Evolutionary conservation across 2,329 filamentous ascomycete species (phyloP), one percentile per base, ranked within the genome.

Genomic region (Emericellopsis cladophorae): DNA sequence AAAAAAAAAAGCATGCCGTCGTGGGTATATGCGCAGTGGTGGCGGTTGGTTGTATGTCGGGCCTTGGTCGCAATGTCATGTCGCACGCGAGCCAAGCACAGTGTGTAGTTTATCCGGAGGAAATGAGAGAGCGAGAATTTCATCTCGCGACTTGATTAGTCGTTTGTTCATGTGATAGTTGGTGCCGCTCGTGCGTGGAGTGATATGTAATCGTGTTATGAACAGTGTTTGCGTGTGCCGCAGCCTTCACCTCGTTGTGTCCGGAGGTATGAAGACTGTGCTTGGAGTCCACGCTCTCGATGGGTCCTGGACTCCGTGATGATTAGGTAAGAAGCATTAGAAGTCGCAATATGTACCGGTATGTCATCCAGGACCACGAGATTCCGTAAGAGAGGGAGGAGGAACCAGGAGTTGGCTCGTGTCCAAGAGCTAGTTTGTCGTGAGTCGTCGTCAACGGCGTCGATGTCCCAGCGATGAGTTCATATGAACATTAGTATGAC

Each of bases 401-500:
- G 12, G 9, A 7, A 29, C 26, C 8, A 9, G 12, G 4, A 29
- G 26, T 12, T 29, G 26, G 26, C 26, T 29, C 26, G 26, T 9
- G 26, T 12, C 12, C 12, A 12, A 29, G 26, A 29, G 26, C 26
- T 29, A 4, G 26, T 9, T 9, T 29, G 8, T 29, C 26, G 26
- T 29, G 26, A 29, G 8, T 29, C 12, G 26, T 29, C 26, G 26
- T 29, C 26, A 29, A 29, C 9, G 12, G 26, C 26, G 12, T 29
- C 26, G 26, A 9, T 9, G 9, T 9, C 26, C 36, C 18, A 37
- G 26, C 24, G 37, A 5, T 16, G 3, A 26, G 37, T 14, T 11
- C 18, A 14, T 36, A 31, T n/a, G 15, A 41, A 18, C 40, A 49
- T 69, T 61, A 81, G 56, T 78, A 81, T 10, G 78, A 81, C 40